Evolutionary conservation across 306 rosid species (phyloP).

Genomic region (Begonia peltatifolia): DNA sequence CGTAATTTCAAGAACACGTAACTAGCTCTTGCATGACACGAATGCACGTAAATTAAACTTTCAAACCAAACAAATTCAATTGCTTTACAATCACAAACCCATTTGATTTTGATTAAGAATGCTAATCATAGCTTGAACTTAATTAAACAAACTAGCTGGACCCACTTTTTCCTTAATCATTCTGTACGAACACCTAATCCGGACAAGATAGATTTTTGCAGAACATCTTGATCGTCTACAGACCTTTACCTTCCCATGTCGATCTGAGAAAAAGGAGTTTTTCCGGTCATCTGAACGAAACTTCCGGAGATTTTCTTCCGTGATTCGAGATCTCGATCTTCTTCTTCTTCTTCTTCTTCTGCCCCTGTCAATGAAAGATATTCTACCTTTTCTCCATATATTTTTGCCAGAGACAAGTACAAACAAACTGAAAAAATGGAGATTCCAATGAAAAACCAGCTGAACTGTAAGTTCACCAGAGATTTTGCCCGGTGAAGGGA

Average conservation of each 20-base stretch:
- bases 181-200: slow-evolving; percentile 8
- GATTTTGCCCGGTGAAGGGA: slow-evolving; percentile 52
- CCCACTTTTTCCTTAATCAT: slow-evolving; percentile 12
- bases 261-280: slow-evolving; percentile 10
- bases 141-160: slow-evolving; percentile 1
- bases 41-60: too few relatives aligned
- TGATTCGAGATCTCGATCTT: slow-evolving; percentile 36
- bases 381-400: slow-evolving; percentile 14
- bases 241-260: slow-evolving; percentile 35
- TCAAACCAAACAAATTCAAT: too few relatives aligned
- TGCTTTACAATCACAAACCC: too few relatives aligned
- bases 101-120: not conserved
- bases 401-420: slow-evolving; percentile 27
- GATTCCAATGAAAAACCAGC: slow-evolving; percentile 41
- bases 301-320: slow-evolving; percentile 25
- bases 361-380: slow-evolving; percentile 29
- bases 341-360: slow-evolving; percentile 1
- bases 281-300: slow-evolving; percentile 29
- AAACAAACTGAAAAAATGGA: slow-evolving; percentile 24
- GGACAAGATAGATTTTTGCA: too few relatives aligned
- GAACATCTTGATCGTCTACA: too few relatives aligned
- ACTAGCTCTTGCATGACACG: too few relatives aligned
- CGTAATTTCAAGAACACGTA: too few relatives aligned
- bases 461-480: slow-evolving; percentile 47
- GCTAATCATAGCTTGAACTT: slow-evolving; percentile 10